These are phyloP conservation scores for Boletus edulis DNA, from an alignment of 768 basidiomycete species.

Conservation along the genomic window DNA sequence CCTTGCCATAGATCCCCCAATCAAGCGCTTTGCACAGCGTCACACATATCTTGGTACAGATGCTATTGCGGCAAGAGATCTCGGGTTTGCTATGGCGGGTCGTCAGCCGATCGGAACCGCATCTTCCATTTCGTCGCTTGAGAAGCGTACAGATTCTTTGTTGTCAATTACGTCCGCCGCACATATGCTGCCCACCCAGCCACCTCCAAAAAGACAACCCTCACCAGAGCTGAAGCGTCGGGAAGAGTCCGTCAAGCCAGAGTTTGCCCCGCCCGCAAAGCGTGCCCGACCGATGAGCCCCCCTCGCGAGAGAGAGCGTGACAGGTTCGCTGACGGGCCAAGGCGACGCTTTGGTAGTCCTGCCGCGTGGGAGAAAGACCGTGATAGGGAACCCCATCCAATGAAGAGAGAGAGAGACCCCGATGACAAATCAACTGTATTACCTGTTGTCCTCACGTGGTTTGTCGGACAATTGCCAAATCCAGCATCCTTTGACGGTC, in stretches of 20 bases:
- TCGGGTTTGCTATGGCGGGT: slow-evolving; percentile 67
- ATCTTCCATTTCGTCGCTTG: slow-evolving; percentile 23
- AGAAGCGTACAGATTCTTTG: slow-evolving; percentile 37
- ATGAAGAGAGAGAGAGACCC: slow-evolving; percentile 38
- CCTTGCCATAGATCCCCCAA: slow-evolving; percentile 64
- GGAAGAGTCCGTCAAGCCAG: slow-evolving; percentile 41
- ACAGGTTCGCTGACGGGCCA: slow-evolving; percentile 36
- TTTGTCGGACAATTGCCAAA: slow-evolving; percentile 81
- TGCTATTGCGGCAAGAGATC: slow-evolving; percentile 84
- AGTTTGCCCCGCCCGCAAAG: slow-evolving; percentile 40
- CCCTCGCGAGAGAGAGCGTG: slow-evolving; percentile 49
- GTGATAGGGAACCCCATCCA: slow-evolving; percentile 41
- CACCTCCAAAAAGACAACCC: slow-evolving; percentile 29
- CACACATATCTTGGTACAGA: slow-evolving; percentile 74
- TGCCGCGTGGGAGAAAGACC: slow-evolving; percentile 42
- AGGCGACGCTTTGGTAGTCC: slow-evolving; percentile 43
- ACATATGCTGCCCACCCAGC: slow-evolving; percentile 22
- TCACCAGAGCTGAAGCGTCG: slow-evolving; percentile 39
- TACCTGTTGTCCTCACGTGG: slow-evolving; percentile 69
- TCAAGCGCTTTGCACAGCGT: slow-evolving; percentile 88
- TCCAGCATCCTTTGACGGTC: slow-evolving; percentile 80
- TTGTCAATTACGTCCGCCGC: slow-evolving; percentile 31
- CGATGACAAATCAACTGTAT: slow-evolving; percentile 47
- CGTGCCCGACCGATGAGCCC: slow-evolving; percentile 48
- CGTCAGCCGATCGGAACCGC: slow-evolving; percentile 23